Evolutionary conservation across 2,329 filamentous ascomycete species (phyloP), one percentile per base, ranked within the genome.

Genomic region (Calonectria pseudoturangicola): DNA sequence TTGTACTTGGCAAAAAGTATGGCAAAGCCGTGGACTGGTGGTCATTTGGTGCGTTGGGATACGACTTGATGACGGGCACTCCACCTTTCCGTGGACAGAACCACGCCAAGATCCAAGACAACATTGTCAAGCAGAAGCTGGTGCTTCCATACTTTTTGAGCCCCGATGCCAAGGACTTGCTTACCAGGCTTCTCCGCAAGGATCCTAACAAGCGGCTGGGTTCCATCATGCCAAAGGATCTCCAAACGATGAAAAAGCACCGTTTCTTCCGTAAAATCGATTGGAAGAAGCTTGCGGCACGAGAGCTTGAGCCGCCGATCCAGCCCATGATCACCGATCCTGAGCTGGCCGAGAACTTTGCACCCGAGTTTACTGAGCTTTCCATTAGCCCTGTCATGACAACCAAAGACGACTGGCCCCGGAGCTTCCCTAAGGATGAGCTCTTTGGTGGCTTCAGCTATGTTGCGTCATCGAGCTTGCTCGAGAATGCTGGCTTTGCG

Each of bases 21-120:
- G 96, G 96, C 81, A 96, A 96, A 84, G 93, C 95, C 1, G 97
- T 98, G 21, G 97, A 99, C 86, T 99, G 96, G 96, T 99, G 97
- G 97, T 98, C 96, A 5, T 93, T 99, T 58, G 97, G 97, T 43
- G 96, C 96, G 3, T 90, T 99, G 56, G 95, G 95, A 41, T 98
- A 93, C 83, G 97, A 99, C 83, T 88, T 99, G 43, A 92, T 99
- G 83, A 98, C 96, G 12, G 97, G 97, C 66, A 93, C 93, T 68
- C 95, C 96, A 10, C 97, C 97, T 0, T 99, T 98, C 86, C 92
- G 92, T 30, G 97, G 95, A 51, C 93, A 93, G 83, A 98, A 98
- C 86, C 93, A 98, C 82, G 92, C 95, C 81, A 98, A 98, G 87
- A 96, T 98, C 75, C 95, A 98, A 84, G 94, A 98, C 79, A 98